Evolutionary conservation across 1,139 yeast genomes (phyloP).

Genomic region (Geotrichum candidum): DNA sequence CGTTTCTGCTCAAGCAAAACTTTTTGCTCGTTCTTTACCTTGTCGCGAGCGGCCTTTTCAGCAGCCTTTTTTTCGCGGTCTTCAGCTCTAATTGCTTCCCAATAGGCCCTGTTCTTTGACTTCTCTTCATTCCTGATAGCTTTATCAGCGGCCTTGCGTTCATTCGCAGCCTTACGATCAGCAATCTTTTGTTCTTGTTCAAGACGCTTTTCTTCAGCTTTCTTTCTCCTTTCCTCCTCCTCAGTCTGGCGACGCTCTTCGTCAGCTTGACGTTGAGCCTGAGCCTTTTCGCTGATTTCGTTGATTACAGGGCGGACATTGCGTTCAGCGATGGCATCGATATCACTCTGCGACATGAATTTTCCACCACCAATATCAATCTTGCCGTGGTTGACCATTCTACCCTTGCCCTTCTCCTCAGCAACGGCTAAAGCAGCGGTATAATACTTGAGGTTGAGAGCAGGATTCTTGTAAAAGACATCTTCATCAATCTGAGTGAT

Average conservation of each 20-base stretch:
- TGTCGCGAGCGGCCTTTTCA: constrained; percentile 18
- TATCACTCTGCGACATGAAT: constrained; percentile 66
- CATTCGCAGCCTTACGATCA: constrained; percentile 27
- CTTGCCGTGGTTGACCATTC: constrained; percentile 50
- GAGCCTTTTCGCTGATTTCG: constrained; percentile 68
- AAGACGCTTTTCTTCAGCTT: constrained; percentile 32
- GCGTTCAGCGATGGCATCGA: constrained; percentile 74
- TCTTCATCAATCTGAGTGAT: constrained; percentile 38
- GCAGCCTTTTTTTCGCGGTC: constrained; percentile 21
- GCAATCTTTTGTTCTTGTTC: constrained; percentile 23
- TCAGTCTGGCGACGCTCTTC: constrained; percentile 49
- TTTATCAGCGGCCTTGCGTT: constrained; percentile 29
- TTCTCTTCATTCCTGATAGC: constrained; percentile 24
- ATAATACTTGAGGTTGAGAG: constrained; percentile 30
- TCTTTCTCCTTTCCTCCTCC: constrained; percentile 43
- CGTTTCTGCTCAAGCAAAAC: constrained; percentile 8
- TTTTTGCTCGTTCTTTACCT: constrained; percentile 8
- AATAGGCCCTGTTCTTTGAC: constrained; percentile 23
- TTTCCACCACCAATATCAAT: constrained; percentile 87
- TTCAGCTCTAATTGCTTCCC: constrained; percentile 18
- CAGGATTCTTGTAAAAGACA: constrained; percentile 34
- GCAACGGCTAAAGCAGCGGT: constrained; percentile 50
- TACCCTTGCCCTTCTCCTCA: constrained; percentile 54
- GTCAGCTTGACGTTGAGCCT: constrained; percentile 64
- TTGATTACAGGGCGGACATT: constrained; percentile 80